Base-by-base conservation (phyloP, 1,284 basidiomycete genomes). In the Pseudozyma tsukubaensis region DNA sequence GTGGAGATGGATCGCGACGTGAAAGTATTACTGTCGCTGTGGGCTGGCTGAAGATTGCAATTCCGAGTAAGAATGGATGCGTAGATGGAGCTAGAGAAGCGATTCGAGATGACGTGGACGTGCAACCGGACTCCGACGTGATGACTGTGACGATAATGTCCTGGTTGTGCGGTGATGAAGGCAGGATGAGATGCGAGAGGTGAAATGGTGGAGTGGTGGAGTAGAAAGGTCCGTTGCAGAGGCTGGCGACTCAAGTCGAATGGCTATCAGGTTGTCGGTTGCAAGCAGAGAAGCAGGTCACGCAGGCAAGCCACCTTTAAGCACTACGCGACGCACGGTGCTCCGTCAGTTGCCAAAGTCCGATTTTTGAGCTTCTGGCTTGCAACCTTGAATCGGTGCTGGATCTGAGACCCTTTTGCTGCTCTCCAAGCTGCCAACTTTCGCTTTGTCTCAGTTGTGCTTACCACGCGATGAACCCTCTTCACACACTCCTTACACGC, bases 391-490 rank as follows among this genome's bases (percentile, higher is more conserved):
- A 13, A n/a, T n/a, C 16, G 37, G 16, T 39, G 44, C 44, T 45
- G 44, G 19, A 45, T 45, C 44, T 45, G 44, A 45, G 44, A 45
- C 44, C 44, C 44, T 45, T 18, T 11, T 45, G 44, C 44, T 24
- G 44, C 24, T 24, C 14, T 19, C 37, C 24, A 29, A 29, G 24
- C 24, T 29, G 24, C 24, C 24, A 29, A 29, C 24, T 29, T 29
- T 29, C 24, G 24, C 24, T 43, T 9, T 43, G 42, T 43, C 42
- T 43, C 42, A 43, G 14, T 18, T 18, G 19, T 18, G 42, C 42
- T 16, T 18, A 16, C 9, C 9, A 9, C 42, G 19, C 42, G 16
- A 16, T 18, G 16, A 9, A 16, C 42, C n/a, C 16, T 43, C n/a
- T n/a, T 9, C n/a, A 18, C 42, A n/a, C 42, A 16, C 42, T 9